phyloP scores from a whole-genome alignment of 805 yeast species.

The Spathaspora girioi region DNA sequence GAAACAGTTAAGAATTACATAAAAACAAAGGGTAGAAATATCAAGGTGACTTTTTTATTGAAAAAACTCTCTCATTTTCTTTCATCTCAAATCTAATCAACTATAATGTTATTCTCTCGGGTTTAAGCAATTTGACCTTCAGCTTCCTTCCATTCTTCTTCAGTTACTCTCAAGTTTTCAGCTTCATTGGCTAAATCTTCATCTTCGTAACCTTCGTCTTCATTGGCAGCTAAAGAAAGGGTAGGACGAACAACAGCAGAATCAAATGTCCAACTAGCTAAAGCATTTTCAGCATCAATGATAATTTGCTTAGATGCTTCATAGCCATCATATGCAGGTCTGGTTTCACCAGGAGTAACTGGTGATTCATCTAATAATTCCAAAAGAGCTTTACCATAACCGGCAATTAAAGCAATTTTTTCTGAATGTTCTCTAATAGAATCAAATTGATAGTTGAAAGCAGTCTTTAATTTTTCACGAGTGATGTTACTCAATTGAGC shows the following conservation, averaged over 20 bases:
- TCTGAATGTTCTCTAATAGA: constrained; percentile 92
- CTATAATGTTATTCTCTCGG: background rate
- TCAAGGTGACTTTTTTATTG: background rate
- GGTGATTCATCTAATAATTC: constrained; percentile 96
- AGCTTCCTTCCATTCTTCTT: constrained; percentile 40
- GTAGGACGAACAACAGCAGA: constrained; percentile 93
- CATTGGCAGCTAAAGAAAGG: constrained; percentile 69
- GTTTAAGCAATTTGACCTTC: constrained; percentile 5
- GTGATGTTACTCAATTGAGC: constrained; percentile 98
- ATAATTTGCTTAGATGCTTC: constrained; percentile 98
- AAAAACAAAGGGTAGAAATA: background rate
- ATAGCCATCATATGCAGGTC: constrained; percentile 97
- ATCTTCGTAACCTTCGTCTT: constrained; percentile 41
- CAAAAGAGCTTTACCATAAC: constrained; percentile 95
- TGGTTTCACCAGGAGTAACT: constrained; percentile 98
- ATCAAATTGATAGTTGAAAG: constrained; percentile 95
- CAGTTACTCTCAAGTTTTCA: constrained; percentile 51
- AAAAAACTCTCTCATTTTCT: background rate
- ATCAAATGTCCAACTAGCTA: constrained; percentile 96
- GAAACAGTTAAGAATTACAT: background rate
- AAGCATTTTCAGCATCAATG: constrained; percentile 92
- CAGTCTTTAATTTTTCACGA: constrained; percentile 96
- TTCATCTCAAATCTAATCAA: background rate
- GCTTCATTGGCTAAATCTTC: constrained; percentile 43
- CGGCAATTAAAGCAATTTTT: constrained; percentile 95